Base-by-base conservation (phyloP, 805 yeast genomes). In the Metschnikowia reukaufii region DNA sequence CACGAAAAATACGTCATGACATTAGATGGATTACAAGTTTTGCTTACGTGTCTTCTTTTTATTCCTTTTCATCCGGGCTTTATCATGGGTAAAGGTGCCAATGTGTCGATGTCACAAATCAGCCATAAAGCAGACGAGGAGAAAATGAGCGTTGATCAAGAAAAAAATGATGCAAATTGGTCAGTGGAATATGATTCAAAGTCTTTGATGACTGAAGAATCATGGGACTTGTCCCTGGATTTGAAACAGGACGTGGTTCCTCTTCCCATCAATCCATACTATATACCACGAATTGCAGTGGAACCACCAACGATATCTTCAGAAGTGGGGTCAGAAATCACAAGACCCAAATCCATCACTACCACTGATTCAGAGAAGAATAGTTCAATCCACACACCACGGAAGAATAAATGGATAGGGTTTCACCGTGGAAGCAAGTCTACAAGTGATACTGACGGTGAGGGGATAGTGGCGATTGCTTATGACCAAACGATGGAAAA, bases 11-110 rank as follows among this genome's bases (percentile, higher is more conserved):
- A 82, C 59, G 68, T 86, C 0, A 48, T 65, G 56, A 52, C 61
- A 1, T 50, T 67, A 25, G 73, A 68, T 39, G 72, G 63, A 1
- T 32, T 62, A 36, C 60, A 65, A 64, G 60, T 65, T 6, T 52
- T 59, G 41, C 44, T 64, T 25, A 41, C 72, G 61, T 54, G 68
- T 63, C 13, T 65, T 63, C 16, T 66, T 53, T 54, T 68, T 66
- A 30, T 61, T 62, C 62, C 78, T 1, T 72, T 77, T 59, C 83
- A 85, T 60, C 96, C 96, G 0, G 87, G 86, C 0, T 59, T 75
- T 31, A 78, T 79, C 32, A 49, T 54, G 47, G 57, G 57, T 21
- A 37, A 30, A 6, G 47, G 48, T 8, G 44, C 47, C 35, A 48
- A 25, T 16, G 41, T 47, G 8, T 36, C 55, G 29, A 32, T 54